Percentiles rank a stretch among this genome's conserved stretches.
Conservation (phyloP, 352 stramenopile genomes). For the Pseudoperonospora humuli region DNA sequence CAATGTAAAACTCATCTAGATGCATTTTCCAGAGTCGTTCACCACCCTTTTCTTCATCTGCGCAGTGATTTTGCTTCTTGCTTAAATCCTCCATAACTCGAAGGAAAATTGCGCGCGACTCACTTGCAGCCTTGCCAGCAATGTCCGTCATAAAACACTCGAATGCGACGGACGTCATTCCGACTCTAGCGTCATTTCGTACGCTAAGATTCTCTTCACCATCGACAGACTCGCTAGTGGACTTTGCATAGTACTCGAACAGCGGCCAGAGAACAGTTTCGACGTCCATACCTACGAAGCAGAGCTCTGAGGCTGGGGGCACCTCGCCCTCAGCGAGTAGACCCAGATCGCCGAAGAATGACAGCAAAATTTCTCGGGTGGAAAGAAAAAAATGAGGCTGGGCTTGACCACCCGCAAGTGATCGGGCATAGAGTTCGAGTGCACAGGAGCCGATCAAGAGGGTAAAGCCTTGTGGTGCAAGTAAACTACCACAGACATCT, state of each 20-base stretch:
- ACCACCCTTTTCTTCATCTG: slow-evolving; percentile 6
- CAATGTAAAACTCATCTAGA: slow-evolving; percentile 70
- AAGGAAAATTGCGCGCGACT: slow-evolving; percentile 34
- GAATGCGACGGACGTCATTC: too few species aligned
- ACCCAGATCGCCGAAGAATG: slow-evolving; percentile 59
- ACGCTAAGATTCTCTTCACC: neutral
- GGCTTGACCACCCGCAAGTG: slow-evolving; percentile 13
- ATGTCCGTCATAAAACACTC: slow-evolving; percentile 69
- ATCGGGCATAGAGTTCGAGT: slow-evolving; percentile 40
- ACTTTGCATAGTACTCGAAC: slow-evolving; percentile 65
- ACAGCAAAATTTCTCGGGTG: slow-evolving; percentile 52
- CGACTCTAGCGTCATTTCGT: slow-evolving; percentile 30
- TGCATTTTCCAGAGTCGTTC: slow-evolving; percentile 28
- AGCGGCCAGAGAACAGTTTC: slow-evolving; percentile 71
- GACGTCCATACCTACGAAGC: slow-evolving; percentile 58
- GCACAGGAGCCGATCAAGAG: slow-evolving; percentile 56
- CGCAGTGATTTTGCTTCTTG: slow-evolving; percentile 3
- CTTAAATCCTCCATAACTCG: too few species aligned
- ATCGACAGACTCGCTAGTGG: slow-evolving; percentile 4
- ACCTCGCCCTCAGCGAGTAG: slow-evolving; percentile 42
- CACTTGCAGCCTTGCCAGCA: slow-evolving; percentile 20
- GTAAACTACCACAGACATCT: slow-evolving; percentile 15
- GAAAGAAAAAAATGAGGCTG: slow-evolving; percentile 34
- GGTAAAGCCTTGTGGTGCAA: slow-evolving; percentile 41
- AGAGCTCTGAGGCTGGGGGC: slow-evolving; percentile 29